phyloP scores from a whole-genome alignment of 495 filamentous ascomycete genomes.

The Penicillium lividum region DNA sequence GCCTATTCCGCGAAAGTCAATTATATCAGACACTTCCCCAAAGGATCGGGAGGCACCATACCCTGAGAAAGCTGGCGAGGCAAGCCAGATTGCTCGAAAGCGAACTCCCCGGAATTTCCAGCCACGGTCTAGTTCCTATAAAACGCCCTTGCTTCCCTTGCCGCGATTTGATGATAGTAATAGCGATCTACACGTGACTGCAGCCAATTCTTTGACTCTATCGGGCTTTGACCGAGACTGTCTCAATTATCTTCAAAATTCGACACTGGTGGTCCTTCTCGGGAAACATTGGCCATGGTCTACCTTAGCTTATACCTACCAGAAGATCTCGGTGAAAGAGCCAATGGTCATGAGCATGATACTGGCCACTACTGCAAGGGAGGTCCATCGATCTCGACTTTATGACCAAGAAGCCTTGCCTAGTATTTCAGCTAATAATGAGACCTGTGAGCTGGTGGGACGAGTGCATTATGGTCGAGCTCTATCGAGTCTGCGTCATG shows the following conservation, averaged over 20 bases:
- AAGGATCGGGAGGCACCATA: slow-evolving; percentile 13
- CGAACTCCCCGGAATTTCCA: neutral
- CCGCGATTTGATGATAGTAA: slow-evolving; percentile 3
- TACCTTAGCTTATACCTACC: slow-evolving; percentile 34
- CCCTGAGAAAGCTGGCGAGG: neutral
- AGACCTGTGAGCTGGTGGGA: slow-evolving; percentile 24
- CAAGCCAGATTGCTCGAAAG: neutral
- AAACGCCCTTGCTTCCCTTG: slow-evolving; percentile 11
- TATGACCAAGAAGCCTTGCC: slow-evolving; percentile 20
- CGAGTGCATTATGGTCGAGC: slow-evolving; percentile 34
- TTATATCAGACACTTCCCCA: neutral
- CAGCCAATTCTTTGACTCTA: slow-evolving; percentile 32
- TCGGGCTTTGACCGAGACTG: slow-evolving; percentile 33
- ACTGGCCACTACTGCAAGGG: slow-evolving; percentile 33
- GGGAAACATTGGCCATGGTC: slow-evolving; percentile 43
- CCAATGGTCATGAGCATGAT: slow-evolving; percentile 41
- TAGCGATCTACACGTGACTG: slow-evolving; percentile 17
- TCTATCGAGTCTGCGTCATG: slow-evolving; percentile 31
- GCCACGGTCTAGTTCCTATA: neutral
- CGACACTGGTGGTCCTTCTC: slow-evolving; percentile 31
- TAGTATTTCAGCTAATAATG: slow-evolving; percentile 12
- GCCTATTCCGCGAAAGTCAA: slow-evolving; percentile 27
- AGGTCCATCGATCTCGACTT: slow-evolving; percentile 28
- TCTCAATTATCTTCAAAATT: slow-evolving; percentile 31
- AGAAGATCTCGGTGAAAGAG: slow-evolving; percentile 32